Conservation (phyloP, 1,139 yeast species). For the Taphrina confusa region DNA sequence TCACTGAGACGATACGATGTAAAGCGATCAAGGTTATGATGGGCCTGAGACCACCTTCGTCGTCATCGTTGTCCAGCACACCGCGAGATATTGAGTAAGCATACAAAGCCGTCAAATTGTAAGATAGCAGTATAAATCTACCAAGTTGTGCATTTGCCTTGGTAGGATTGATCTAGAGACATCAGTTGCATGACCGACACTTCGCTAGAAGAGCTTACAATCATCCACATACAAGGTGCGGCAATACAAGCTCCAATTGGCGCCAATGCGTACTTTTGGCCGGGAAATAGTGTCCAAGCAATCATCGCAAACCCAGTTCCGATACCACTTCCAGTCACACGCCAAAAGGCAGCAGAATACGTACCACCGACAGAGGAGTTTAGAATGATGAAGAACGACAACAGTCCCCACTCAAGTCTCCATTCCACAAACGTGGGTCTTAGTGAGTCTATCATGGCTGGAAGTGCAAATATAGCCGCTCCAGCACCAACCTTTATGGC, state of each 20-base stretch:
- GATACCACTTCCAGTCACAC: conserved; percentile 71
- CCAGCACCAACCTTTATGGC: conserved; percentile 81
- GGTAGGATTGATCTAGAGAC: conserved; percentile 50
- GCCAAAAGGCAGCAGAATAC: conserved; percentile 66
- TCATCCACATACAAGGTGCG: conserved; percentile 66
- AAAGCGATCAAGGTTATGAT: conserved; percentile 71
- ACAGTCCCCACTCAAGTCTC: conserved; percentile 84
- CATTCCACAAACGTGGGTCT: conserved; percentile 60
- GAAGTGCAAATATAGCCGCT: conserved; percentile 62
- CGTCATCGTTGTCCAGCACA: conserved; percentile 58
- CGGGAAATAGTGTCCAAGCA: conserved; percentile 62
- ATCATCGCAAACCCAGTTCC: conserved; percentile 67
- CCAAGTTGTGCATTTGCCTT: conserved; percentile 46
- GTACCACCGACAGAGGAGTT: conserved; percentile 87
- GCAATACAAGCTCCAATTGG: conserved; percentile 62
- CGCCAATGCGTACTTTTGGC: conserved; percentile 58
- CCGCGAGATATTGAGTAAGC: conserved; percentile 69
- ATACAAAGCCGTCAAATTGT: conserved; percentile 75
- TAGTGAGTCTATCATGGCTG: conserved; percentile 66
- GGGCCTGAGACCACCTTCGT: conserved; percentile 69
- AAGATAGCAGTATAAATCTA: conserved; percentile 71
- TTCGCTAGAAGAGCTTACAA: conserved; percentile 55
- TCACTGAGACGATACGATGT: conserved; percentile 72
- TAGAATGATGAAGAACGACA: conserved; percentile 80
- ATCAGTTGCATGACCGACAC: background rate